Evolutionary conservation across 306 rosid species (phyloP).

Genomic region (Psophocarpus tetragonolobus): DNA sequence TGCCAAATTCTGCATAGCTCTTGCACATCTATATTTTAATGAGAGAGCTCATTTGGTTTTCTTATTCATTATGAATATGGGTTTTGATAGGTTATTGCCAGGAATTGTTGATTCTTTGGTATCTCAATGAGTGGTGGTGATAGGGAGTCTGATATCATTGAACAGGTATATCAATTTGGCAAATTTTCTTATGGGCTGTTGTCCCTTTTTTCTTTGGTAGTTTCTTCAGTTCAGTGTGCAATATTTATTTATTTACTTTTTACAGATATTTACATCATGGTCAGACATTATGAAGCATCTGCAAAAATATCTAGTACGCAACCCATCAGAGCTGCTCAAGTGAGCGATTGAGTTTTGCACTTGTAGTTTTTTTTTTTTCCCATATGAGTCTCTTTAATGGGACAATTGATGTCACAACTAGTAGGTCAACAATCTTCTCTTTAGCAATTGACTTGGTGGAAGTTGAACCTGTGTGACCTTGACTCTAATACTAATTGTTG

Average conservation of each 20-base stretch:
- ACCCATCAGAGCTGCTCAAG: constrained; percentile 65
- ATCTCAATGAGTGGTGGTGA: constrained; percentile 77
- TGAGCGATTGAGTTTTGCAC: constrained; percentile 48
- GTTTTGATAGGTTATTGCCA: constrained; percentile 61
- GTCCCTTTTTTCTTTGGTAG: background rate
- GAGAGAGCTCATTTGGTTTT: constrained; percentile 10
- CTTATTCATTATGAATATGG: constrained; percentile 33
- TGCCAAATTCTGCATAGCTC: constrained; percentile 16
- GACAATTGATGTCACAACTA: too few species aligned
- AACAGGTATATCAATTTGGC: constrained; percentile 61
- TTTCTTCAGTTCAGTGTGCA: constrained; percentile 9
- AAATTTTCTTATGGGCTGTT: constrained; percentile 7
- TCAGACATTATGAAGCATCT: constrained; percentile 77
- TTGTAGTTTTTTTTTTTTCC: background rate
- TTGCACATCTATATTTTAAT: background rate
- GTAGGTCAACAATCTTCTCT: too few species aligned
- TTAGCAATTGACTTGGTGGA: too few species aligned
- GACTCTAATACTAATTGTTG: too few species aligned
- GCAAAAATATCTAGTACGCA: constrained; percentile 69
- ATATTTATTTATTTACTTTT: constrained; percentile 7
- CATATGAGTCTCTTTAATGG: too few species aligned
- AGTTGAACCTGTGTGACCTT: too few species aligned
- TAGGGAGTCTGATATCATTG: constrained; percentile 85
- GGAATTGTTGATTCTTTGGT: constrained; percentile 63
- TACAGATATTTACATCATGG: constrained; percentile 89